These are phyloP conservation scores for Phylloporus sp. DNA, from an alignment of 768 basidiomycete species.

Conservation along the genomic window DNA sequence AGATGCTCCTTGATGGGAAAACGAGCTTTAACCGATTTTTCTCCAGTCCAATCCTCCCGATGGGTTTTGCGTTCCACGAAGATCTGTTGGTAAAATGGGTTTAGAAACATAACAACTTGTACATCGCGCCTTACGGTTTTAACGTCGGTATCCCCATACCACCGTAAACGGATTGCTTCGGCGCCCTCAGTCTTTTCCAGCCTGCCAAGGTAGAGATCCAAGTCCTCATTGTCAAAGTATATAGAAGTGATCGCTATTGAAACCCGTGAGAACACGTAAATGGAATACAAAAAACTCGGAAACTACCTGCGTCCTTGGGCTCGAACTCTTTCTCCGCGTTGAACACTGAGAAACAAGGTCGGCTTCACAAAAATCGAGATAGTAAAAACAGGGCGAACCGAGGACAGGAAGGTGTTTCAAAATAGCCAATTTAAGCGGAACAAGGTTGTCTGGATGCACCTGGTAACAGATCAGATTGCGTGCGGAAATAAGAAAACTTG, in stretches of 20 bases:
- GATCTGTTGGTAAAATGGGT: slow-evolving; percentile 43
- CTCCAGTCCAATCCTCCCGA: slow-evolving; percentile 98
- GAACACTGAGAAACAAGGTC: slow-evolving; percentile 59
- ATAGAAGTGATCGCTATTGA: slow-evolving; percentile 86
- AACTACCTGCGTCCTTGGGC: slow-evolving; percentile 68
- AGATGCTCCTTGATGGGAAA: slow-evolving; percentile 94
- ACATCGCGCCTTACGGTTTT: slow-evolving; percentile 57
- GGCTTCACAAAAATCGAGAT: background rate
- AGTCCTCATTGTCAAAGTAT: slow-evolving; percentile 94
- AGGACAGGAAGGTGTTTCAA: slow-evolving; percentile 90
- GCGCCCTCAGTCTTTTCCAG: slow-evolving; percentile 99
- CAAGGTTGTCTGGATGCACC: slow-evolving; percentile 92
- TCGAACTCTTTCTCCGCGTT: slow-evolving; percentile 93
- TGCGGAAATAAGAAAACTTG: slow-evolving; percentile 3
- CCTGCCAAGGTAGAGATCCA: slow-evolving; percentile 94
- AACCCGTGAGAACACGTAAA: slow-evolving; percentile 6
- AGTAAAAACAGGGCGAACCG: slow-evolving; percentile 46
- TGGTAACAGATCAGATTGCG: slow-evolving; percentile 16
- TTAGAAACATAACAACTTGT: background rate
- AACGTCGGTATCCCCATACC: slow-evolving; percentile 88
- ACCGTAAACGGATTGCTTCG: slow-evolving; percentile 91
- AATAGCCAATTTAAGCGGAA: slow-evolving; percentile 90
- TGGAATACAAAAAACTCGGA: background rate
- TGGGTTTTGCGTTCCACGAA: slow-evolving; percentile 90
- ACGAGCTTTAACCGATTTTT: slow-evolving; percentile 96